Conservation (phyloP, 495 filamentous ascomycete genomes). For the Acidiella bohemica region DNA sequence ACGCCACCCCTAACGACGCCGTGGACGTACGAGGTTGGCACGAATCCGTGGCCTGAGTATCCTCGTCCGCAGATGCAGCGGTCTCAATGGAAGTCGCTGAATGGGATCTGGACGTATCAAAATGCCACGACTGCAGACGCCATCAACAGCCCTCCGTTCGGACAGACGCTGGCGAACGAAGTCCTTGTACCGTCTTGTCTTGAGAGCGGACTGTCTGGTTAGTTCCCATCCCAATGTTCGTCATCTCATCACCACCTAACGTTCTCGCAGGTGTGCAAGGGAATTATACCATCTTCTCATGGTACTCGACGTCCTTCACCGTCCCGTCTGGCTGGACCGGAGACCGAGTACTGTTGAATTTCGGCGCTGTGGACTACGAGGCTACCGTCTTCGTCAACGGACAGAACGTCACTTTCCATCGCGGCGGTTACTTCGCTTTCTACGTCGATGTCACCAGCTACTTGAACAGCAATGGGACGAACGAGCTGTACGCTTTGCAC, state of each 20-base stretch:
- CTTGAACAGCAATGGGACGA: slow-evolving; percentile 32
- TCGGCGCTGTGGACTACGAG: slow-evolving; percentile 56
- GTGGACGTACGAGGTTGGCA: slow-evolving; percentile 50
- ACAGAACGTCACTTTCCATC: slow-evolving; percentile 37
- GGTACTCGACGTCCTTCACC: slow-evolving; percentile 46
- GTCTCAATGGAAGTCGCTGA: slow-evolving; percentile 46
- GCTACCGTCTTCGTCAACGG: slow-evolving; percentile 53
- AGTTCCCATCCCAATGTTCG: neutral
- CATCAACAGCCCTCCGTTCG: slow-evolving; percentile 32
- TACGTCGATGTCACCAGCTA: slow-evolving; percentile 43
- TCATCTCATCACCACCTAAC: neutral
- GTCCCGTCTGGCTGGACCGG: slow-evolving; percentile 36
- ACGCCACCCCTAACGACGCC: slow-evolving; percentile 41
- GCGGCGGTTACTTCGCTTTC: slow-evolving; percentile 51
- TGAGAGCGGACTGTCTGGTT: slow-evolving; percentile 43
- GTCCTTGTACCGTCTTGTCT: slow-evolving; percentile 53
- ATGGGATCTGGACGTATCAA: slow-evolving; percentile 54
- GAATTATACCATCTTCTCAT: slow-evolving; percentile 38
- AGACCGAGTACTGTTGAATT: slow-evolving; percentile 43
- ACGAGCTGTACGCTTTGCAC: slow-evolving; percentile 36
- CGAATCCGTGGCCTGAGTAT: slow-evolving; percentile 53
- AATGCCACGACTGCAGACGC: slow-evolving; percentile 32
- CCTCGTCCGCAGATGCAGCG: slow-evolving; percentile 48
- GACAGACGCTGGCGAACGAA: slow-evolving; percentile 31
- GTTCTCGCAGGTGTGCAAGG: slow-evolving; percentile 39